Conservation (phyloP, 306 rosid genomes). For the Hippophae rhamnoides region DNA sequence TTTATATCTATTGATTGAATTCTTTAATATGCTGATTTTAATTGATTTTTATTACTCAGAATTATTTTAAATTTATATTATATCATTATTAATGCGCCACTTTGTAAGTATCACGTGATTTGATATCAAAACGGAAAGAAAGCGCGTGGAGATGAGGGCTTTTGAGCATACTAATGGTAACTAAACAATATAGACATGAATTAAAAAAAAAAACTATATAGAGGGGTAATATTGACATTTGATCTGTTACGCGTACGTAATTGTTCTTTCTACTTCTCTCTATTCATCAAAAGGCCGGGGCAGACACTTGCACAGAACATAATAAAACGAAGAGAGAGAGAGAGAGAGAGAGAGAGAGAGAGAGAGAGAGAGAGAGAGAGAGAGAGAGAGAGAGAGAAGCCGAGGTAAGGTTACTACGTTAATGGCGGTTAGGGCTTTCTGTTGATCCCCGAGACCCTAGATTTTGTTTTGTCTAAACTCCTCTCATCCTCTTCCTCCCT, state of each 20-base stretch:
- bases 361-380: conserved; percentile 24
- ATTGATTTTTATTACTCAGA: too few relatives aligned
- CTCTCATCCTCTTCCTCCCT: conserved; percentile 27
- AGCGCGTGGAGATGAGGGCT: conserved; percentile 18
- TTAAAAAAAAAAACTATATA: too few relatives aligned
- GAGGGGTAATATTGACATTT: neutral
- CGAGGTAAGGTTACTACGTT: conserved; percentile 32
- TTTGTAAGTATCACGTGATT: conserved; percentile 5
- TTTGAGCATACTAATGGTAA: too few relatives aligned
- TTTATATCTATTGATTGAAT: too few relatives aligned
- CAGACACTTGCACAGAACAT: conserved; percentile 28
- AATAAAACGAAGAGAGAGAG: conserved; percentile 25
- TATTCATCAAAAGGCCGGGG: conserved; percentile 31
- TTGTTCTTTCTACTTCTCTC: conserved; percentile 22
- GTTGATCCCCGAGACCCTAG: conserved; percentile 31
- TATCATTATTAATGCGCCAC: too few relatives aligned
- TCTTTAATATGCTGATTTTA: too few relatives aligned
- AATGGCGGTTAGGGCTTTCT: conserved; percentile 86
- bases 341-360: conserved; percentile 23
- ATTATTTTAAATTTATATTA: too few relatives aligned
- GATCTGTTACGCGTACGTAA: conserved; percentile 10
- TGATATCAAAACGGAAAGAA: conserved; percentile 17
- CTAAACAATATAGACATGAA: too few relatives aligned
- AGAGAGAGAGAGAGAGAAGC: conserved; percentile 24
- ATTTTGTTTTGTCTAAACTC: conserved; percentile 23